Evolutionary conservation across 495 filamentous ascomycete genomes (phyloP), one percentile per base, ranked within the genome.

Genomic region (Apiosordaria backusii): DNA sequence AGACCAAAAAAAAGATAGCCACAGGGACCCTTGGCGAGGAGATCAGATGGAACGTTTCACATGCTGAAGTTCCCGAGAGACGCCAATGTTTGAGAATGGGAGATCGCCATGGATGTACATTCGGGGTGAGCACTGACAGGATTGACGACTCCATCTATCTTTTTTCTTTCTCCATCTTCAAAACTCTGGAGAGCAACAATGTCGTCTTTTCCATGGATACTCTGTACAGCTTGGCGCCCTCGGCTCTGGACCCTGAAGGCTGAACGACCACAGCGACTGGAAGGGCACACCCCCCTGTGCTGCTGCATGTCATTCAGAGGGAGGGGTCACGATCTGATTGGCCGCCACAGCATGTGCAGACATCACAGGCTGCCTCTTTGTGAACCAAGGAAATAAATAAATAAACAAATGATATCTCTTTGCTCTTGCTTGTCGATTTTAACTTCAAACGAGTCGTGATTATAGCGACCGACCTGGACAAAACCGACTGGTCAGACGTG

Each of bases 81-180:
- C 57, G 24, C 57, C 57, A 59, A 59, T 59, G 57, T 59, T 59
- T 59, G 57, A 59, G 57, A 27, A 27, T 55, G n/a, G 22, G 52
- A 27, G 57, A 59, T 59, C 57, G 6, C 19, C 57, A 59, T 59
- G 57, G 57, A 59, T 59, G 16, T 25, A 22, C 25, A 13, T 45
- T 45, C 35, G 9, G 16, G 35, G 35, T 7, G 10, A 13, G 7
- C 6, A 45, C 35, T 45, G 35, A 45, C 35, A 7, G 9, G 35
- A 13, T 15, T 45, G 35, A 13, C 9, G 16, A 45, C 35, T 45
- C 4, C 35, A 13, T 13, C 16, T 45, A 2, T 45, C 35, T 45
- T 45, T 45, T 45, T 15, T 45, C 10, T 45, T 45, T 45, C 35
- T 45, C 10, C 35, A 29, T 29, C 27, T 29, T 29, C 7, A 29